phyloP scores from a whole-genome alignment of 2,329 filamentous ascomycete genomes.

The Phyllosticta paracitricarpa region DNA sequence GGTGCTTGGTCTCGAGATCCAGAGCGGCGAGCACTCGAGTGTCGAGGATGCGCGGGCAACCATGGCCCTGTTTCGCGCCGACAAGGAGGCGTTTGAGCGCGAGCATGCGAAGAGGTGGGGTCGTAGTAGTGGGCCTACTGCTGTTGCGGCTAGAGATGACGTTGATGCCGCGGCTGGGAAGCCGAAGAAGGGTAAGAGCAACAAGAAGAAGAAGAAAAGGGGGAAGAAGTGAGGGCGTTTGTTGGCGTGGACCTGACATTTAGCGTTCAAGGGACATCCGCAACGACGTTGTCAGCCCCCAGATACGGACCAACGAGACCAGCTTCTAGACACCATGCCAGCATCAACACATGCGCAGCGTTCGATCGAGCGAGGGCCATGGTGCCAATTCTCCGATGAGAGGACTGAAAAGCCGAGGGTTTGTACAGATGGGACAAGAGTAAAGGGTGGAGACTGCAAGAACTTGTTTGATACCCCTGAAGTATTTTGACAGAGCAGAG shows the following conservation, averaged over 20 bases:
- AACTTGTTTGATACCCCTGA: background rate
- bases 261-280: background rate
- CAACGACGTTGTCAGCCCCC: background rate
- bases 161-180: background rate
- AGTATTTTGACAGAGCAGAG: background rate
- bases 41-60: conserved; percentile 75
- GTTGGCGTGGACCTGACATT: background rate
- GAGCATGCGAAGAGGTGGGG: conserved; percentile 60
- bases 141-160: conserved; percentile 28
- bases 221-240: conserved; percentile 23
- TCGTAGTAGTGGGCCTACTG: background rate
- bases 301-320: background rate
- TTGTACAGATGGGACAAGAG: background rate
- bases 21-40: conserved; percentile 50
- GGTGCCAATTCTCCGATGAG: background rate
- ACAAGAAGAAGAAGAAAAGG: conserved; percentile 24
- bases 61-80: conserved; percentile 77
- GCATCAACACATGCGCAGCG: background rate
- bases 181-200: conserved; percentile 15
- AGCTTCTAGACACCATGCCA: background rate
- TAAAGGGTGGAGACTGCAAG: background rate
- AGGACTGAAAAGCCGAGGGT: background rate
- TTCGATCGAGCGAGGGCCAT: background rate
- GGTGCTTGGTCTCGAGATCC: conserved; percentile 49
- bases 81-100: conserved; percentile 77